These are phyloP conservation scores for Apostasia ramifera DNA, from an alignment of 106 monocot species.

Conservation along the genomic window DNA sequence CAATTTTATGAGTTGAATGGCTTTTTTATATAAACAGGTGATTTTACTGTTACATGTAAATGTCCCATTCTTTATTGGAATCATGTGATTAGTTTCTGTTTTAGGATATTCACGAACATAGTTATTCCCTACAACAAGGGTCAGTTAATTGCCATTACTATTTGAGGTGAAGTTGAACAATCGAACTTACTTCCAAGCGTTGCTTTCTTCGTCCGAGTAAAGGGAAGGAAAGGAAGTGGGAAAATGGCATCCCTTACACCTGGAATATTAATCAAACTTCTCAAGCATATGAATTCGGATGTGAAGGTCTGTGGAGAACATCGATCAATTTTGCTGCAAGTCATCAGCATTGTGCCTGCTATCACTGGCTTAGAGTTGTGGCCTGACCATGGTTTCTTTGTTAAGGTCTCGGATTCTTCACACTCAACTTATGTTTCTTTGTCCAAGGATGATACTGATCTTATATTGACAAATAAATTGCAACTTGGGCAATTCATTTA, in stretches of 20 bases:
- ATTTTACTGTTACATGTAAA: too few species aligned
- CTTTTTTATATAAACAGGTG: too few species aligned
- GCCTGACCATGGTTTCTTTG: slow-evolving; percentile 84
- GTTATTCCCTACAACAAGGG: not conserved
- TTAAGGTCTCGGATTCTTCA: slow-evolving; percentile 91
- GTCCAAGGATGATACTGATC: slow-evolving; percentile 73
- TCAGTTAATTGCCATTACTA: slow-evolving; percentile 1
- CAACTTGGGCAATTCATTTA: slow-evolving; percentile 93
- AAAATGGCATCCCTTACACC: slow-evolving; percentile 82
- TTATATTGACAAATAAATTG: slow-evolving; percentile 73
- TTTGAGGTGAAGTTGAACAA: not conserved
- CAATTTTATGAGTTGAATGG: too few species aligned
- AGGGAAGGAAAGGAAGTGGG: slow-evolving; percentile 2
- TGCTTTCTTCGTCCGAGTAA: not conserved
- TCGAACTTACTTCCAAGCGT: not conserved
- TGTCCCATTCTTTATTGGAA: not conserved
- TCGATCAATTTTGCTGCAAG: slow-evolving; percentile 79
- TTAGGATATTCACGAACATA: not conserved
- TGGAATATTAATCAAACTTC: slow-evolving; percentile 78
- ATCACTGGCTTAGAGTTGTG: slow-evolving; percentile 75
- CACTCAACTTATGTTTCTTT: slow-evolving; percentile 89
- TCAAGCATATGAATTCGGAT: slow-evolving; percentile 61
- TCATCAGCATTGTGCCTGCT: slow-evolving; percentile 90
- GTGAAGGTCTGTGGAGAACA: slow-evolving; percentile 66
- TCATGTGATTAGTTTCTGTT: not conserved